Evolutionary conservation across 495 filamentous ascomycete species (phyloP).

Genomic region (Xylaria scruposa): DNA sequence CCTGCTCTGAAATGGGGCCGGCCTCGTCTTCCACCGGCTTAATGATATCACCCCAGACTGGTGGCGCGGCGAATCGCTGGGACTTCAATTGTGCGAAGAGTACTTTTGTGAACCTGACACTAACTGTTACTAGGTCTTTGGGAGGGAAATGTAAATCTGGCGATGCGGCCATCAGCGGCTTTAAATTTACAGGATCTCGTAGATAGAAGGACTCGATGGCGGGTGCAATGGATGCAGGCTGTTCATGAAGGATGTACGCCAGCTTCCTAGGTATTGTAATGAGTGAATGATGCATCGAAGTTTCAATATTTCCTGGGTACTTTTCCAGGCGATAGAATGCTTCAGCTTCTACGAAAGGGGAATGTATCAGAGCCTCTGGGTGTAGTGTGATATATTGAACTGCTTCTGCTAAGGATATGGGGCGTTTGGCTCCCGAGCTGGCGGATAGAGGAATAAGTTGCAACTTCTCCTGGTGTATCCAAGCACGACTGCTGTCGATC

Average conservation of each 20-base stretch:
- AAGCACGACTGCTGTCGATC: slow-evolving; percentile 83
- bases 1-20: slow-evolving; percentile 32
- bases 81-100: slow-evolving; percentile 90
- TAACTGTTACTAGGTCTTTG: slow-evolving; percentile 77
- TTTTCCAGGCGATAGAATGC: slow-evolving; percentile 85
- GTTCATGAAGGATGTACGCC: slow-evolving; percentile 77
- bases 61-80: slow-evolving; percentile 80
- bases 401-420: slow-evolving; percentile 66
- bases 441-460: slow-evolving; percentile 68
- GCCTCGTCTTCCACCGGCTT: slow-evolving; percentile 28
- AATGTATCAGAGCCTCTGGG: slow-evolving; percentile 64
- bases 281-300: slow-evolving; percentile 73
- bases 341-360: slow-evolving; percentile 78
- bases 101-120: slow-evolving; percentile 81
- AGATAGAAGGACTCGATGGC: slow-evolving; percentile 93
- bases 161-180: slow-evolving; percentile 63
- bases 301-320: slow-evolving; percentile 76
- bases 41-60: slow-evolving; percentile 61
- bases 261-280: slow-evolving; percentile 80
- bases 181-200: slow-evolving; percentile 80
- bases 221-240: slow-evolving; percentile 75
- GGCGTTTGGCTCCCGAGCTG: slow-evolving; percentile 42
- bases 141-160: slow-evolving; percentile 66
- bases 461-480: slow-evolving; percentile 78
- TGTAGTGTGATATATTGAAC: slow-evolving; percentile 60